Conservation (phyloP, 441 rosid genomes). For the Arabidopsis hybrid region DNA sequence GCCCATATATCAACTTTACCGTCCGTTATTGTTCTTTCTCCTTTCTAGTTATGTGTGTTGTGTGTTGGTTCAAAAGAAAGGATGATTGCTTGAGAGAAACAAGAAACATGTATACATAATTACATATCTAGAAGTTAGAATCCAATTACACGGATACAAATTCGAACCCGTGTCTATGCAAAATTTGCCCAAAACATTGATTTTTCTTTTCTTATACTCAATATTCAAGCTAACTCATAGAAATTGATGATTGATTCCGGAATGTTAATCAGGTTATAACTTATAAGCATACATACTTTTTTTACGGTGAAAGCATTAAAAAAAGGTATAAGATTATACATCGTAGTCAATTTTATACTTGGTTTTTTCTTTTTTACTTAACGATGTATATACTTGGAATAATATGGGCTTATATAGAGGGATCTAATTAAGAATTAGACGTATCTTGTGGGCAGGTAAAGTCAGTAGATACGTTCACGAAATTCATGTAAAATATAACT, state of each 20-base stretch:
- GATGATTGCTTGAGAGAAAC: conserved; percentile 7
- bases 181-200: background rate
- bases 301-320: background rate
- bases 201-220: background rate
- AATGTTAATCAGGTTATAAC: no score
- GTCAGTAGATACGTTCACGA: conserved; percentile 38
- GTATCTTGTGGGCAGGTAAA: conserved; percentile 26
- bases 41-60: background rate
- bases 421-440: conserved; percentile 10
- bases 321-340: no score
- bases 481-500: conserved; percentile 27
- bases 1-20: background rate
- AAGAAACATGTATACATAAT: background rate
- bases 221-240: no score
- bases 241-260: no score
- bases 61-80: conserved; percentile 2
- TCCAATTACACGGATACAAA: background rate
- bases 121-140: background rate
- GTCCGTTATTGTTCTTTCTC: background rate
- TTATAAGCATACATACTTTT: no score
- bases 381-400: background rate
- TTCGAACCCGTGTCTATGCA: background rate
- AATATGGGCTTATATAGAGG: background rate
- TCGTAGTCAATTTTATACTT: no score
- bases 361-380: no score